These are phyloP conservation scores for Boletales sp. DNA, from an alignment of 768 basidiomycete genomes.

Conservation along the genomic window DNA sequence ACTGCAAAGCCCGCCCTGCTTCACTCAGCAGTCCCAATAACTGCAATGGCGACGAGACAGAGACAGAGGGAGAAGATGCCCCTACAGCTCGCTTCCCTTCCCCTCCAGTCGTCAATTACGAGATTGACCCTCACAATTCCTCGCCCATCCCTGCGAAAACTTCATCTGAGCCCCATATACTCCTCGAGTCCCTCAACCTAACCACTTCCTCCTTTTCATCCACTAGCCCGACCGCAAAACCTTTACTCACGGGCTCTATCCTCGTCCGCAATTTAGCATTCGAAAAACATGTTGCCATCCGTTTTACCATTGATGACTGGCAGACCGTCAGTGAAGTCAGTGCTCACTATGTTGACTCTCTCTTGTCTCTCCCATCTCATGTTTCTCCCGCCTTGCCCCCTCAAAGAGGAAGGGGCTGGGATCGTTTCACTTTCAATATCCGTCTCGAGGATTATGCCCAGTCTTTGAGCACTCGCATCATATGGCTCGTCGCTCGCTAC, in stretches of 20 bases:
- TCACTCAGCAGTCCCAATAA: constrained; percentile 34
- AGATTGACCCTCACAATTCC: constrained; percentile 19
- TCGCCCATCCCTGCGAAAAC: constrained; percentile 8
- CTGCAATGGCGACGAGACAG: constrained; percentile 38
- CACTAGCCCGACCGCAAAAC: constrained; percentile 2
- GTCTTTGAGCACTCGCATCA: constrained; percentile 44
- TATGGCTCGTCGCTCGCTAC: constrained; percentile 64
- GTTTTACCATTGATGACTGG: constrained; percentile 95
- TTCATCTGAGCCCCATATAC: constrained; percentile 4
- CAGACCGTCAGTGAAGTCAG: constrained; percentile 84
- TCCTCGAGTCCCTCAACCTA: constrained; percentile 38
- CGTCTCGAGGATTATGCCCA: constrained; percentile 68
- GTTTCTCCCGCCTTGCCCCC: constrained; percentile 7
- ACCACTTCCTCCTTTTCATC: constrained; percentile 10
- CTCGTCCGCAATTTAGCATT: constrained; percentile 84
- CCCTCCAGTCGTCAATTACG: constrained; percentile 21
- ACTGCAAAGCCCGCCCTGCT: constrained; percentile 66
- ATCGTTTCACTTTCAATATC: constrained; percentile 58
- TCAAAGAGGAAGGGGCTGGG: constrained; percentile 37
- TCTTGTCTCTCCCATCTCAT: constrained; percentile 35
- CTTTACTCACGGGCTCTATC: constrained; percentile 65
- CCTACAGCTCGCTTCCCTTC: constrained; percentile 18
- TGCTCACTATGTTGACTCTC: constrained; percentile 45
- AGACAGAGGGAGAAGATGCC: constrained; percentile 37
- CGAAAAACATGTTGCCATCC: constrained; percentile 78